Evolutionary conservation across 2,329 filamentous ascomycete species (phyloP), one percentile per base, ranked within the genome.

Genomic region (Boeremia exigua): DNA sequence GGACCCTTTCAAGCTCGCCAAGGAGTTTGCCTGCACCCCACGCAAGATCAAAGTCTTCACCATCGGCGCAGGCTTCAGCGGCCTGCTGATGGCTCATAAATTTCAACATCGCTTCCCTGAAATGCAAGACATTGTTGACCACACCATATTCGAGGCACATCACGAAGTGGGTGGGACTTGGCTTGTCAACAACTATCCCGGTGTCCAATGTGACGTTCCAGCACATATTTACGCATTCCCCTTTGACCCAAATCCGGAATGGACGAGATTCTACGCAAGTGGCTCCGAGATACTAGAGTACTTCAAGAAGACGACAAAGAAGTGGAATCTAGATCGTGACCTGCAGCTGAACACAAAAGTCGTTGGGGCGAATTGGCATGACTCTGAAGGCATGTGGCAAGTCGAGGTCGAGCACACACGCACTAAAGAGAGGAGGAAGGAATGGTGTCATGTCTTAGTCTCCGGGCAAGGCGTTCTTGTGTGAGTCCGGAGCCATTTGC

Each of bases 231-330:
- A 53, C 62, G 71, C 51, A 69, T 73, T 77, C 46, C 72, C 73
- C 1, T 80, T 78, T 53, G 72, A 76, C 23, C 75, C 76, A 1
- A 79, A 78, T 28, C 75, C 75, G 0, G 61, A 73, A 15, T 79
- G 77, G 77, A 73, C 68, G 3, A 59, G 64, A 2, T 78, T 76
- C 60, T 79, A 78, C 53, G 70, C 72, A 12, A 60, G 63, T 1
- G 74, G 73, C 0, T 49, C 61, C 8, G 77, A 78, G 55, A 79
- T 80, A 30, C 60, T 69, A n/a, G 66, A 71, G 1, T 80, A 79
- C 56, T 73, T 79, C 52, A 62, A 74, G 50, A 43, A 53, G 5
- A 74, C 74, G 0, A 72, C 72, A 3, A 65, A 67, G 39, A 78
- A 79, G 59, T 77, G 69, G 59, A 69, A 73, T 15, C 63, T 78